A percentile compares a stretch with the other conserved stretches of the same genome.
phyloP scores from a whole-genome alignment of 306 rosid species.

The Quercus variabilis region DNA sequence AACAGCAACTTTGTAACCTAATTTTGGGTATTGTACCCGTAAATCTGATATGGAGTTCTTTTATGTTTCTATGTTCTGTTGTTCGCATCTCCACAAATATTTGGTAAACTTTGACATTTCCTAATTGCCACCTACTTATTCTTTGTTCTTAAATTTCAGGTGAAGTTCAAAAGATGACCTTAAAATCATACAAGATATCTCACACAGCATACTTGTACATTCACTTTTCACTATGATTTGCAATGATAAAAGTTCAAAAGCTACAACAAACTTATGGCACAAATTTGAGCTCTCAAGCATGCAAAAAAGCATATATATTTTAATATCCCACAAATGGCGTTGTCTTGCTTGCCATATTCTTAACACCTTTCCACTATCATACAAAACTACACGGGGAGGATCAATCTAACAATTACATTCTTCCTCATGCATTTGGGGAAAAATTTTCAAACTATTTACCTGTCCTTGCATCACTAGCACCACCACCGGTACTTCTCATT shows the following conservation, averaged over 20 bases:
- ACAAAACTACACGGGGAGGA: constrained; percentile 26
- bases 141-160: no score
- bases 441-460: constrained; percentile 11
- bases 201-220: neutral
- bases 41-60: no score
- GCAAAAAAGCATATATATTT: neutral
- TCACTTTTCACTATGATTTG: neutral
- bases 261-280: neutral
- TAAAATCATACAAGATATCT: no score
- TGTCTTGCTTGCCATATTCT: neutral
- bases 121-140: no score
- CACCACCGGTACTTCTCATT: constrained; percentile 16
- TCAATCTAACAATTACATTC: constrained; percentile 11
- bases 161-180: no score
- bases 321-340: neutral
- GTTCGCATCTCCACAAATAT: no score
- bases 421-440: constrained; percentile 21
- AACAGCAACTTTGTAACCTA: no score
- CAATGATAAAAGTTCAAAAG: neutral
- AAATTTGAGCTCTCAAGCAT: neutral
- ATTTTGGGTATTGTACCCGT: no score
- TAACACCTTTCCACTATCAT: constrained; percentile 18
- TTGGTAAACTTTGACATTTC: no score
- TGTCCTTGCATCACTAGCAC: constrained; percentile 12
- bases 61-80: no score